Evolutionary conservation across 2,329 filamentous ascomycete species (phyloP).

Genomic region (Zasmidium citrigriseum): DNA sequence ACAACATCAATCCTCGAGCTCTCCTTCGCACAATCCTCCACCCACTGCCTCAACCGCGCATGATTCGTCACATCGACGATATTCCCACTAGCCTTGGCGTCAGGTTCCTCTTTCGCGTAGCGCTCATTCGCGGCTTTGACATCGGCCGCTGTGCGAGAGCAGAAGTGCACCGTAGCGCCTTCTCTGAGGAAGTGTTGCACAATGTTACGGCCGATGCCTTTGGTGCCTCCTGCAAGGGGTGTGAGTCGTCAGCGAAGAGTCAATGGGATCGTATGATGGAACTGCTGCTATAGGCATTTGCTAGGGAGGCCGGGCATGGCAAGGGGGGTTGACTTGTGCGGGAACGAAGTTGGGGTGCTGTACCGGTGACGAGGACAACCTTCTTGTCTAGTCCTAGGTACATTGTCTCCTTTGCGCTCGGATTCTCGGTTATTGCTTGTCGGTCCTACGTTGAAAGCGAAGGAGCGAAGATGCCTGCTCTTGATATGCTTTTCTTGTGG

Average conservation of each 20-base stretch:
- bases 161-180: slow-evolving; percentile 36
- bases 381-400: slow-evolving; percentile 39
- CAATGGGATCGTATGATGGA: not conserved
- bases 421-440: no score
- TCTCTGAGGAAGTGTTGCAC: slow-evolving; percentile 31
- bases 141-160: slow-evolving; percentile 28
- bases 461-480: no score
- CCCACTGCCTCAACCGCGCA: slow-evolving; percentile 25
- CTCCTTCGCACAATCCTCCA: slow-evolving; percentile 21
- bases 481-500: not conserved
- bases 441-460: no score
- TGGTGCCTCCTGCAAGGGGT: slow-evolving; percentile 30
- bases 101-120: slow-evolving; percentile 21
- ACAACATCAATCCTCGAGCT: slow-evolving; percentile 31
- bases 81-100: slow-evolving; percentile 23
- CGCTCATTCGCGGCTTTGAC: slow-evolving; percentile 20
- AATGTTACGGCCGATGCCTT: slow-evolving; percentile 34
- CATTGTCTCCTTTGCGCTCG: no score
- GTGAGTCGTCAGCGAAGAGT: not conserved
- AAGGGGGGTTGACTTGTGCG: not conserved
- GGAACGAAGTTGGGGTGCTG: not conserved
- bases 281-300: no score
- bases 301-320: no score
- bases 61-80: slow-evolving; percentile 30
- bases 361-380: slow-evolving; percentile 39